phyloP scores from a whole-genome alignment of 306 rosid genomes.

The Cotoneaster glaucophyllus region DNA sequence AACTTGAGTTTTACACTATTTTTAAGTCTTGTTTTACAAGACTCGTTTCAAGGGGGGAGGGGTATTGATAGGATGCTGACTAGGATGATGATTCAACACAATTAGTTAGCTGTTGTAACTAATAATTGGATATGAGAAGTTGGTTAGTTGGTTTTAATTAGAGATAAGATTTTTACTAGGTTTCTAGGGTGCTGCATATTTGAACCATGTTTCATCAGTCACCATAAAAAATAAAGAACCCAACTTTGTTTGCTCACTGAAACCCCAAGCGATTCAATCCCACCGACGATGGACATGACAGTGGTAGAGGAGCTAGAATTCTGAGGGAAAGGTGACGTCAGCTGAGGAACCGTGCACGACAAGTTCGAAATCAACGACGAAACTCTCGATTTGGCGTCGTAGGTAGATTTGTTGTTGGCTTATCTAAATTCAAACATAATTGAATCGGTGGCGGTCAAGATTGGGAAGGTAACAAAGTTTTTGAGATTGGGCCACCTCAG shows the following conservation, averaged over 20 bases:
- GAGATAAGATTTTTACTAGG: too few relatives aligned
- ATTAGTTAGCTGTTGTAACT: too few relatives aligned
- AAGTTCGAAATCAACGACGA: slow-evolving; percentile 70
- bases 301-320: slow-evolving; percentile 46
- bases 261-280: slow-evolving; percentile 10
- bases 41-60: too few relatives aligned
- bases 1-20: too few relatives aligned
- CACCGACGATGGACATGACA: slow-evolving; percentile 58
- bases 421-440: slow-evolving; percentile 44
- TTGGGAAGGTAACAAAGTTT: too few relatives aligned
- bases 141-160: too few relatives aligned
- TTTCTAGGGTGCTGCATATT: slow-evolving; percentile 49
- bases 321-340: slow-evolving; percentile 35
- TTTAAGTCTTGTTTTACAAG: too few relatives aligned
- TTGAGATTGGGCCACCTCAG: too few relatives aligned
- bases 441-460: slow-evolving; percentile 30
- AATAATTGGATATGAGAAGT: too few relatives aligned
- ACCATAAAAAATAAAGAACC: background rate
- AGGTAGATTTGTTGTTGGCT: slow-evolving; percentile 30
- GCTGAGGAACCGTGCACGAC: slow-evolving; percentile 21
- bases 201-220: background rate
- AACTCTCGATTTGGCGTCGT: slow-evolving; percentile 53
- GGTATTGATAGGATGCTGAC: too few relatives aligned
- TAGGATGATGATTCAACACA: too few relatives aligned
- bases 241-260: background rate